Percentiles rank a stretch among this genome's conserved stretches.
Evolutionary conservation across 805 yeast genomes (phyloP).

Genomic region (Pichia manshurica): DNA sequence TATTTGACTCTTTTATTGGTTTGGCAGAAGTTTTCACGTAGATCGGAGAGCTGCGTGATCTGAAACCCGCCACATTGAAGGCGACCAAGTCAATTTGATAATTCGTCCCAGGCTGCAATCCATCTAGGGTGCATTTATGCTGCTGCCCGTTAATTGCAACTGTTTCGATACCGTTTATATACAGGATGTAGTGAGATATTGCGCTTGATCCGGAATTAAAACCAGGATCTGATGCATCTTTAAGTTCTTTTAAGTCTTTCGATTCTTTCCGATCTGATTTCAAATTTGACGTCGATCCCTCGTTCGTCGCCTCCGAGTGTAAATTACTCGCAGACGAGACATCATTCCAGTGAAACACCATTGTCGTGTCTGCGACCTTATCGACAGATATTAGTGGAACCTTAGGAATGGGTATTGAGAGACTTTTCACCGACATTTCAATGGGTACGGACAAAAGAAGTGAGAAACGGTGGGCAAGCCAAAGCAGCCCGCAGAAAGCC

Average conservation of each 20-base stretch:
- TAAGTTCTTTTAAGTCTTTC: background rate
- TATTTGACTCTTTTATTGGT: constrained; percentile 12
- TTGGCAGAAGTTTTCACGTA: constrained; percentile 34
- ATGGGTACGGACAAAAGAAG: constrained; percentile 36
- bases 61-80: constrained; percentile 34
- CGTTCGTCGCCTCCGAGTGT: background rate
- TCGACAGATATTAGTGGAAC: constrained; percentile 52
- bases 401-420: constrained; percentile 51
- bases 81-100: constrained; percentile 41
- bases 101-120: constrained; percentile 31
- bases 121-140: constrained; percentile 31
- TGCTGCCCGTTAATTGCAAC: constrained; percentile 32
- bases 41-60: constrained; percentile 37
- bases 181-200: constrained; percentile 34
- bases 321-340: background rate
- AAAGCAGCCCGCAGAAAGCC: constrained; percentile 10
- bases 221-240: constrained; percentile 3
- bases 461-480: constrained; percentile 29
- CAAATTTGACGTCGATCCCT: background rate
- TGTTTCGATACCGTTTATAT: constrained; percentile 36
- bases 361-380: constrained; percentile 39
- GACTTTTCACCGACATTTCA: constrained; percentile 39
- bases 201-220: constrained; percentile 15
- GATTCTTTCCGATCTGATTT: background rate
- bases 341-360: constrained; percentile 52